These are phyloP conservation scores for Nymphaea thermarum DNA, from an alignment of 164 flowering plant species.

Conservation along the genomic window DNA sequence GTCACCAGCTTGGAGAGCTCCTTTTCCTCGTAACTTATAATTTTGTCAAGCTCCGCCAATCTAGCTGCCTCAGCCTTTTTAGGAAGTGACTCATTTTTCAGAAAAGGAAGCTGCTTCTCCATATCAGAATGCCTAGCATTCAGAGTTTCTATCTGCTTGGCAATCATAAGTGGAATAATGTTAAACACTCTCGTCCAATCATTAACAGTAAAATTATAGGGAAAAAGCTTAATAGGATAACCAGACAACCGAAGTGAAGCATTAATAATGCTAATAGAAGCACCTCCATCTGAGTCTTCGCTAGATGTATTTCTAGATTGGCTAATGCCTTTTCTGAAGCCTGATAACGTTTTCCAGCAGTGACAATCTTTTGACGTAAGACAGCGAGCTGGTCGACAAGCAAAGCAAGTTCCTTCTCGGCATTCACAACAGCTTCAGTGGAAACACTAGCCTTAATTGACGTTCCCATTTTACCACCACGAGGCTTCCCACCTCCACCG, in stretches of 20 bases:
- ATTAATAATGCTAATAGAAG: neutral
- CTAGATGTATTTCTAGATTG: slow-evolving; percentile 65
- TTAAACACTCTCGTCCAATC: neutral
- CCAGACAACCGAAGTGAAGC: neutral
- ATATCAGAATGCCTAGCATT: slow-evolving; percentile 46
- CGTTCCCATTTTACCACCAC: slow-evolving; percentile 95
- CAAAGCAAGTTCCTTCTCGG: slow-evolving; percentile 56
- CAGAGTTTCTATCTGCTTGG: slow-evolving; percentile 65
- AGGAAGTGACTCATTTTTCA: slow-evolving; percentile 68
- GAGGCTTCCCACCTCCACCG: slow-evolving; percentile 91
- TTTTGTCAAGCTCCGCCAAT: slow-evolving; percentile 39
- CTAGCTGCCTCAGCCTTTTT: slow-evolving; percentile 57
- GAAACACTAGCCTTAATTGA: slow-evolving; percentile 81
- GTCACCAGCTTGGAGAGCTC: slow-evolving; percentile 50
- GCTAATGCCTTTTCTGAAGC: slow-evolving; percentile 48
- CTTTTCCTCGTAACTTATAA: slow-evolving; percentile 53
- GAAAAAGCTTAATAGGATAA: neutral
- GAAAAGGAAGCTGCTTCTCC: slow-evolving; percentile 68
- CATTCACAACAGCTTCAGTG: slow-evolving; percentile 51
- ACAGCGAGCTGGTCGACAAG: slow-evolving; percentile 36
- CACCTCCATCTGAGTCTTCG: slow-evolving; percentile 82
- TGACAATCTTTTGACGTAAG: slow-evolving; percentile 42
- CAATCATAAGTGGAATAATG: neutral
- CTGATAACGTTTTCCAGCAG: slow-evolving; percentile 47
- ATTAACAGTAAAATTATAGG: neutral